Conservation (phyloP, 2,329 filamentous ascomycete species). For the Ceratocystiopsis minuta region DNA sequence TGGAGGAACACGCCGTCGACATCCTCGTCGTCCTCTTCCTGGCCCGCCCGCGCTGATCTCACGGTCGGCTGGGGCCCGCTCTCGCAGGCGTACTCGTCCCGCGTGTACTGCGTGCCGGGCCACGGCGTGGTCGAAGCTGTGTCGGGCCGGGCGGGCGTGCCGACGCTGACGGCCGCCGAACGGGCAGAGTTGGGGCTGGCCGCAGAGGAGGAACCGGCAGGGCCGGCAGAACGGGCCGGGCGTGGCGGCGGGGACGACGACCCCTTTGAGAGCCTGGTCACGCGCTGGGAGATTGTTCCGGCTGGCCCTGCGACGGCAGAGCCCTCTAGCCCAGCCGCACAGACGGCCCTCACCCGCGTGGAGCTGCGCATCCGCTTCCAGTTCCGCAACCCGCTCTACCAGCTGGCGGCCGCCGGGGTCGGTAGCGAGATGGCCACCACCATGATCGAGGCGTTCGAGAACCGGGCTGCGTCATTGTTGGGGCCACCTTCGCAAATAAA, state of each 20-base stretch:
- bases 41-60: constrained; percentile 61
- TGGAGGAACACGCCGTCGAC: constrained; percentile 42
- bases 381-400: constrained; percentile 81
- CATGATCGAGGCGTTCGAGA: constrained; percentile 91
- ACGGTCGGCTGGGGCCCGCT: constrained; percentile 73
- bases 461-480: constrained; percentile 43
- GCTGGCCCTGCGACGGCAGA: constrained; percentile 16
- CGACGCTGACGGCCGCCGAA: constrained; percentile 23
- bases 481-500: not conserved
- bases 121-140: constrained; percentile 55
- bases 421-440: constrained; percentile 68
- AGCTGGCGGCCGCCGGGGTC: constrained; percentile 60
- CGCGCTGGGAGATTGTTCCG: constrained; percentile 47
- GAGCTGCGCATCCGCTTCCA: constrained; percentile 60
- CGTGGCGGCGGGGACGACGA: constrained; percentile 13
- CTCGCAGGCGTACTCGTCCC: constrained; percentile 66
- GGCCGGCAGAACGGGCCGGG: constrained; percentile 10
- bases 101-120: constrained; percentile 55
- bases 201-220: not conserved
- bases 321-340: constrained; percentile 10
- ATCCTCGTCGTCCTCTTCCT: constrained; percentile 14
- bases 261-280: constrained; percentile 51
- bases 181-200: constrained; percentile 12
- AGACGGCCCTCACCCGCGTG: constrained; percentile 46
- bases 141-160: constrained; percentile 27